Evolutionary conservation across 129 eudicot genomes (phyloP).

Genomic region (Saposhnikovia divaricata): DNA sequence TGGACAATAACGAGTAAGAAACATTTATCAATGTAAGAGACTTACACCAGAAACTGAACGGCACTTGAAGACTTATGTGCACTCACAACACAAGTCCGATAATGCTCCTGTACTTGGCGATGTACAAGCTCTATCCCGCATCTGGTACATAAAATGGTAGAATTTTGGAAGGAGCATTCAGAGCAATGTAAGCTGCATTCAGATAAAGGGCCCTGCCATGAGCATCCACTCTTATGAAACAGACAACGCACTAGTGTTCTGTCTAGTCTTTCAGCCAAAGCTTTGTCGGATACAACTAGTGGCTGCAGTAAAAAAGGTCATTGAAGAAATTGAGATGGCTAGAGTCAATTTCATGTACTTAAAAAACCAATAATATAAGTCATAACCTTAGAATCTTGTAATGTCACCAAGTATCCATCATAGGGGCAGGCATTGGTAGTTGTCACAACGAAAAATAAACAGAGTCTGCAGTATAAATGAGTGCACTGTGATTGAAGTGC

Average conservation of each 20-base stretch:
- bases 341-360: neutral
- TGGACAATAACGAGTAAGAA: neutral
- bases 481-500: slow-evolving; percentile 85
- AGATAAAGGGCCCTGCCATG: slow-evolving; percentile 88
- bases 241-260: slow-evolving; percentile 75
- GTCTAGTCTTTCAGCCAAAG: slow-evolving; percentile 73
- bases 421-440: slow-evolving; percentile 84
- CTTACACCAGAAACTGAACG: neutral
- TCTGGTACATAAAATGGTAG: slow-evolving; percentile 82
- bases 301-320: slow-evolving; percentile 38
- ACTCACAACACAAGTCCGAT: slow-evolving; percentile 73
- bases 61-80: slow-evolving; percentile 1
- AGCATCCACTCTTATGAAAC: slow-evolving; percentile 83
- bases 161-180: slow-evolving; percentile 71
- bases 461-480: slow-evolving; percentile 88
- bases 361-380: neutral
- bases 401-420: slow-evolving; percentile 90
- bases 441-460: slow-evolving; percentile 66
- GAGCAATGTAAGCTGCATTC: slow-evolving; percentile 74
- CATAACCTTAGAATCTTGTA: slow-evolving; percentile 68
- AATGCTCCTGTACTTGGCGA: slow-evolving; percentile 92
- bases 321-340: neutral
- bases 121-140: slow-evolving; percentile 86
- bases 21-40: neutral
- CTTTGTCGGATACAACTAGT: slow-evolving; percentile 63